Evolutionary conservation across 495 filamentous ascomycete species (phyloP), one percentile per base, ranked within the genome.

Genomic region (Lepidopterella palustris): DNA sequence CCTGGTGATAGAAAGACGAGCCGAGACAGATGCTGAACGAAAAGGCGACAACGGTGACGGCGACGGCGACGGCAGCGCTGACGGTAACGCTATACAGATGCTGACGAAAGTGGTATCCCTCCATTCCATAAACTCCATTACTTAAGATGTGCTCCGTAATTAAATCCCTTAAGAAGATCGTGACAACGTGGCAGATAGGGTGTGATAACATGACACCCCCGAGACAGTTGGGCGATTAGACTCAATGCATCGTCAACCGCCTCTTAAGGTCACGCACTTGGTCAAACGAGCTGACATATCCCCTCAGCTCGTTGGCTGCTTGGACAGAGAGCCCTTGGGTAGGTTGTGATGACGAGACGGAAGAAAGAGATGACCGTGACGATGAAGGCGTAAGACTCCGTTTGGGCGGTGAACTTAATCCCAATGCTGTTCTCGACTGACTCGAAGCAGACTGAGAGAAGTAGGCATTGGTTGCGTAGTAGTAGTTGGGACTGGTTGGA

Each of bases 211-310:
- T 24, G 51, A 40, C 18, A 31, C 28, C 18, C 27, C 23, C 51
- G 25, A n/a, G 27, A 20, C 5, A 18, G 6, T 26, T 21, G 21
- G 28, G 13, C 18, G 25, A 21, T 54, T 13, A 28, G 26, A 9
- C 3, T 50, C 60, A 68, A 48, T 60, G 54, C 18, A 64, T 48
- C 11, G 78, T 80, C 69, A 81, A 72, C 54, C 84, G 79, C 66
- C 85, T 75, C 60, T 82, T 84, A 64, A 79, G 76, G 64, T 85
- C 80, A 25, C 90, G 83, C 51, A 86, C 82, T 55, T 87, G 88
- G 69, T 96, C 91, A 74, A 97, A 96, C 3, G 85, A 89, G 70
- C 84, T 86, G 31, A 89, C 88, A 72, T 96, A 97, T 58, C 86
- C 85, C 48, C 87, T 83, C 51, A 97, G 82, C 72, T 95, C 88